These are phyloP conservation scores for Vickermania ingenoplastis DNA, from an alignment of 208 protist species.

Conservation along the genomic window DNA sequence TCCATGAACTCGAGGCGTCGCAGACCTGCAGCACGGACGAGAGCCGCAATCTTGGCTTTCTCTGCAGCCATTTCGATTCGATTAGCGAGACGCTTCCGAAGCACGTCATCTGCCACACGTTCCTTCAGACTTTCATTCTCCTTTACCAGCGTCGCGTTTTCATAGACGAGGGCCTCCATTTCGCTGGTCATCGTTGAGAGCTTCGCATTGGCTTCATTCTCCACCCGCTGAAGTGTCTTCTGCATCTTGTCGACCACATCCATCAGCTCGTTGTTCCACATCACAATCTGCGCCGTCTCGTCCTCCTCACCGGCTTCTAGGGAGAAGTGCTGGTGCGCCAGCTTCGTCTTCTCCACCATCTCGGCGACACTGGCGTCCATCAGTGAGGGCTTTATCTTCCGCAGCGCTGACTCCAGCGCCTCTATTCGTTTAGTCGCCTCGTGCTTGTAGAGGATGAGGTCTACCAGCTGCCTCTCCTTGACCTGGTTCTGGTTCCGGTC, in stretches of 20 bases:
- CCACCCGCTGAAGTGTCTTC: constrained; percentile 31
- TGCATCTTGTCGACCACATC: constrained; percentile 48
- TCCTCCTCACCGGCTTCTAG: background rate
- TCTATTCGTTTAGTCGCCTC: constrained; percentile 24
- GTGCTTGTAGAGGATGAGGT: constrained; percentile 29
- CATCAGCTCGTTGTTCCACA: constrained; percentile 62
- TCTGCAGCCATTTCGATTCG: constrained; percentile 65
- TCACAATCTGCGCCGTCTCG: constrained; percentile 19
- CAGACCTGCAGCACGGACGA: constrained; percentile 47
- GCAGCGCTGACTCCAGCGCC: constrained; percentile 26
- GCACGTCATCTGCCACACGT: constrained; percentile 62
- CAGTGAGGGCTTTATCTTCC: constrained; percentile 6
- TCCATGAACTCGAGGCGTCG: constrained; percentile 60
- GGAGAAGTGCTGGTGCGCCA: constrained; percentile 2
- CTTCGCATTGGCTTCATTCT: constrained; percentile 45
- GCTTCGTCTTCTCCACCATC: constrained; percentile 6
- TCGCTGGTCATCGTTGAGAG: constrained; percentile 31
- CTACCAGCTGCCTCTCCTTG: constrained; percentile 22
- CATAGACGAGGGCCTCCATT: constrained; percentile 19
- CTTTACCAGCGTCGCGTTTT: constrained; percentile 17
- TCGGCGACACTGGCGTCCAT: background rate
- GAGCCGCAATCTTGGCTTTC: constrained; percentile 29
- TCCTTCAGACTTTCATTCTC: constrained; percentile 69
- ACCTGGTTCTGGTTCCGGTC: constrained; percentile 1
- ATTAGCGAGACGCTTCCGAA: constrained; percentile 60